A percentile compares a stretch with the other conserved stretches of the same genome.
phyloP scores from a whole-genome alignment of 129 eudicot genomes.

The Scalesia atractyloides region DNA sequence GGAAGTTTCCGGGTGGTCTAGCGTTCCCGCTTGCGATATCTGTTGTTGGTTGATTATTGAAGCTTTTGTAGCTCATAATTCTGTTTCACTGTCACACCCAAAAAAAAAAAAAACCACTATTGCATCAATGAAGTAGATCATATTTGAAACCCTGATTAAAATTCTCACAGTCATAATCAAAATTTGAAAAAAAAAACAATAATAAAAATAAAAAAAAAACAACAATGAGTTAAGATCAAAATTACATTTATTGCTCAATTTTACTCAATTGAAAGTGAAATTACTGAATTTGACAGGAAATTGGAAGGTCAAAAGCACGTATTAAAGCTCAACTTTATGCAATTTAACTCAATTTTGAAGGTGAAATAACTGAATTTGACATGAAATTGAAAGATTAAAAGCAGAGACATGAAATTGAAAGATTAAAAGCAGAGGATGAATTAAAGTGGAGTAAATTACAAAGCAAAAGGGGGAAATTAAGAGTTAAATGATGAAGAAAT shows the following conservation, averaged over 20 bases:
- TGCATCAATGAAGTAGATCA: neutral
- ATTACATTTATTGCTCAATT: neutral
- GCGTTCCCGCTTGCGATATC: slow-evolving; percentile 51
- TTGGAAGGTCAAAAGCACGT: too few species aligned
- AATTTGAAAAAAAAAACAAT: neutral
- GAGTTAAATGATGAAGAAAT: neutral
- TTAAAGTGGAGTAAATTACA: neutral
- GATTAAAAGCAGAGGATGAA: neutral
- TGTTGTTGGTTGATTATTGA: slow-evolving; percentile 52
- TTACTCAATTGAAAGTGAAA: too few species aligned
- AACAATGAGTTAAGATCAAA: neutral
- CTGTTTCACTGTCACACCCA: slow-evolving; percentile 9
- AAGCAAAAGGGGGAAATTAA: neutral
- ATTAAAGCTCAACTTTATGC: too few species aligned
- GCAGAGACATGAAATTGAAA: neutral
- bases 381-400: slow-evolving; percentile 1
- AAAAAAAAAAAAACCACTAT: too few species aligned
- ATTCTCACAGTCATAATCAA: neutral
- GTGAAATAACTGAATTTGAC: neutral
- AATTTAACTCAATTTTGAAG: slow-evolving; percentile 2
- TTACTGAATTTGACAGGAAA: too few species aligned
- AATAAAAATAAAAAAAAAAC: neutral
- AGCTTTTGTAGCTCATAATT: slow-evolving; percentile 58
- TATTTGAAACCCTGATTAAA: neutral
- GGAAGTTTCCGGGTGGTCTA: slow-evolving; percentile 47